Percentiles rank a stretch among this genome's conserved stretches.
phyloP scores from a whole-genome alignment of 2,329 filamentous ascomycete genomes.

The Venturia pyrina region DNA sequence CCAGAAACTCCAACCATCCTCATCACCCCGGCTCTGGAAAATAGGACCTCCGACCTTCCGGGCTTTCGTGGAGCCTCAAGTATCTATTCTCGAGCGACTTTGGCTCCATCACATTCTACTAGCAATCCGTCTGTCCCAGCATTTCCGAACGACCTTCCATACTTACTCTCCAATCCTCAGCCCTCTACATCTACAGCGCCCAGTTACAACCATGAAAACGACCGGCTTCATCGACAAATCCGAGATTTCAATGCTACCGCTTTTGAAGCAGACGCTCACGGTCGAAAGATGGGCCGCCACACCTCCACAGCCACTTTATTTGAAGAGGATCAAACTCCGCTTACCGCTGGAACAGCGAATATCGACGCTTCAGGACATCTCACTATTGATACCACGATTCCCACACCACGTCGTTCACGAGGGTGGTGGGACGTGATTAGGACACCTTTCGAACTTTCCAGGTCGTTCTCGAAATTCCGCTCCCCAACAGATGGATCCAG shows the following conservation, averaged over 20 bases:
- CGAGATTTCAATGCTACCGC: constrained; percentile 20
- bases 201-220: not conserved
- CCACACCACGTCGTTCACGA: constrained; percentile 46
- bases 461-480: constrained; percentile 23
- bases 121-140: constrained; percentile 42
- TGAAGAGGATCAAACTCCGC: constrained; percentile 51
- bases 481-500: constrained; percentile 8
- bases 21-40: constrained; percentile 42
- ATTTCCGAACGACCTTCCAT: constrained; percentile 46
- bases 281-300: constrained; percentile 29
- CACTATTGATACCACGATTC: constrained; percentile 25
- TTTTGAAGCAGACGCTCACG: constrained; percentile 39
- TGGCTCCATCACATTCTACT: constrained; percentile 22
- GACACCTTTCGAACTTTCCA: constrained; percentile 50
- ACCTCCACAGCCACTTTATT: constrained; percentile 57
- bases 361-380: constrained; percentile 10
- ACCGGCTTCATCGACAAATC: not conserved
- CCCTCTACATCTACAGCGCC: not conserved
- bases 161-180: not conserved
- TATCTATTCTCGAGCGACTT: constrained; percentile 49
- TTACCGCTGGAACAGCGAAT: constrained; percentile 1
- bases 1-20: constrained; percentile 40
- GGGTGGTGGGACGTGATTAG: constrained; percentile 74
- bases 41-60: constrained; percentile 51
- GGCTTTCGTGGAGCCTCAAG: constrained; percentile 47